These are phyloP conservation scores for Rosa multiflora DNA, from an alignment of 306 rosid species.

Conservation along the genomic window DNA sequence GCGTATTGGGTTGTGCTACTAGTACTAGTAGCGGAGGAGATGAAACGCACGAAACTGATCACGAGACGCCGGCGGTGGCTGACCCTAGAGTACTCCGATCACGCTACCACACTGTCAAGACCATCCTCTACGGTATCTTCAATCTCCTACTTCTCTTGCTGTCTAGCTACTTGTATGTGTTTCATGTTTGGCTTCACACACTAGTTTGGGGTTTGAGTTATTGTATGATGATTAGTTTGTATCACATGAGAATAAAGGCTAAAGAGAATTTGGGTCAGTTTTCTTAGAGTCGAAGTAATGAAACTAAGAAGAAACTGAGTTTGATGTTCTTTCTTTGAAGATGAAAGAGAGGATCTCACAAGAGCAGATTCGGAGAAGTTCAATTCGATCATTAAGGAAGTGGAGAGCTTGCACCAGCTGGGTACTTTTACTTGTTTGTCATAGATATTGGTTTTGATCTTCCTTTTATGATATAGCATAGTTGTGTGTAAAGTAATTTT, in stretches of 20 bases:
- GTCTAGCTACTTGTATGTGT: not conserved
- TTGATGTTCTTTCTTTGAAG: slow-evolving; percentile 33
- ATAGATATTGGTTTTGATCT: not conserved
- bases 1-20: not conserved
- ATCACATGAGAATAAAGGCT: not conserved
- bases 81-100: slow-evolving; percentile 36
- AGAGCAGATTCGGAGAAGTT: slow-evolving; percentile 53
- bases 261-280: not conserved
- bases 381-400: slow-evolving; percentile 45
- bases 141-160: not conserved
- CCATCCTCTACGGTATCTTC: slow-evolving; percentile 25
- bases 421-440: slow-evolving; percentile 36
- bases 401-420: slow-evolving; percentile 68
- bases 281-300: not conserved
- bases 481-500: not conserved
- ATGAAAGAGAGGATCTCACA: slow-evolving; percentile 60
- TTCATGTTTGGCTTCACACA: not conserved
- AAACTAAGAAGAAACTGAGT: not conserved
- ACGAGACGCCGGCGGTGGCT: not conserved
- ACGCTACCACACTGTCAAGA: slow-evolving; percentile 34
- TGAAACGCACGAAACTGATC: not conserved
- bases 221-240: not conserved
- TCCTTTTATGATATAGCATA: not conserved
- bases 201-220: not conserved
- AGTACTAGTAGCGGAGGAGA: not conserved